Conservation (phyloP, 345 rosid genomes). For the Noccaea caerulescens region DNA sequence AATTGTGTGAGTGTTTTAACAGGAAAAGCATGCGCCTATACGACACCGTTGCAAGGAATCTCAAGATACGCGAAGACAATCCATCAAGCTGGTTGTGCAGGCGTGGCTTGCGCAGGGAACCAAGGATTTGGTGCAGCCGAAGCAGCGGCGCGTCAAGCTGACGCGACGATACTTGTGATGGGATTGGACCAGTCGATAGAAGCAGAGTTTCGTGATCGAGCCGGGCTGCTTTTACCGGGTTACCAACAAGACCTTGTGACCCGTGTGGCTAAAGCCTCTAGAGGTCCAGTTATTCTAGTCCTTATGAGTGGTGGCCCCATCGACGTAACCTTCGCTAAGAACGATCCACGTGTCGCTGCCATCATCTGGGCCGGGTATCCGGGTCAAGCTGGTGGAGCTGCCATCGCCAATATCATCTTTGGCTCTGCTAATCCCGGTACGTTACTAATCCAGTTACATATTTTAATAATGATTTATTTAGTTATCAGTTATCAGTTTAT, state of each 20-base stretch:
- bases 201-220: slow-evolving; percentile 72
- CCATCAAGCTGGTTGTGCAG: slow-evolving; percentile 66
- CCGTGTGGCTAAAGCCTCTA: slow-evolving; percentile 69
- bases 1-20: background rate
- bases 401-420: slow-evolving; percentile 76
- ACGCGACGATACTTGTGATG: slow-evolving; percentile 81
- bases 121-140: slow-evolving; percentile 57
- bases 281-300: slow-evolving; percentile 71
- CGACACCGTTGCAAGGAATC: slow-evolving; percentile 76
- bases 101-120: slow-evolving; percentile 58
- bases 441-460: background rate
- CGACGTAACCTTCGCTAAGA: slow-evolving; percentile 82
- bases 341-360: slow-evolving; percentile 71
- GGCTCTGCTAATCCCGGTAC: slow-evolving; percentile 84
- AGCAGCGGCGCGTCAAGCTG: slow-evolving; percentile 64
- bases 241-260: slow-evolving; percentile 77
- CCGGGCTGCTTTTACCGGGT: slow-evolving; percentile 71
- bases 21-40: slow-evolving; percentile 76
- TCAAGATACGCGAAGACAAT: slow-evolving; percentile 60
- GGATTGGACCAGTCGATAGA: slow-evolving; percentile 92
- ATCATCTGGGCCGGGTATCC: slow-evolving; percentile 99
- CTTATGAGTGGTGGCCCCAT: slow-evolving; percentile 87
- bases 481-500: no score
- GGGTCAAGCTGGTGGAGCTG: slow-evolving; percentile 93
- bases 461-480: background rate